Percentiles rank a stretch among this genome's conserved stretches.
phyloP scores from a whole-genome alignment of 768 basidiomycete genomes.

The Mrakia frigida region DNA sequence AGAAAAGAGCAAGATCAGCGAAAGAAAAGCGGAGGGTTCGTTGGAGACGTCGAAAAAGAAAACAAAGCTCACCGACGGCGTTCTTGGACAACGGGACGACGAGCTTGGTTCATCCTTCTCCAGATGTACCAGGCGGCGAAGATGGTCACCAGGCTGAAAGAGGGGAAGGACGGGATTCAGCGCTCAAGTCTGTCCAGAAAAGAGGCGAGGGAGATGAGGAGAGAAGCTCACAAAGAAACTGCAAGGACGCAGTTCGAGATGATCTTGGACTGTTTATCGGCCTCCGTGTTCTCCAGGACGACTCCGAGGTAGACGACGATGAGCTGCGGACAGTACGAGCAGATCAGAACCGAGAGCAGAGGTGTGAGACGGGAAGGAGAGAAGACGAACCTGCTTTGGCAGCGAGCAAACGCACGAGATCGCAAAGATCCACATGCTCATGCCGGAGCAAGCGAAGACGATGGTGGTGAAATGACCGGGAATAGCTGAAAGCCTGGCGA shows the following conservation, averaged over 20 bases:
- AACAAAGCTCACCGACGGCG: not conserved
- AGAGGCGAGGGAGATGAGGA: not conserved
- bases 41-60: too few relatives aligned
- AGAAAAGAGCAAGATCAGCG: not conserved
- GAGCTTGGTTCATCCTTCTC: constrained; percentile 17
- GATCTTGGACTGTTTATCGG: not conserved
- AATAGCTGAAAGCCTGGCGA: constrained; percentile 72
- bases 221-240: constrained; percentile 3
- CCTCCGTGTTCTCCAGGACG: constrained; percentile 17
- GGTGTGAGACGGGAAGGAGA: not conserved
- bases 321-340: not conserved
- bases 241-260: constrained; percentile 19
- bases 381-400: constrained; percentile 42
- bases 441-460: constrained; percentile 82
- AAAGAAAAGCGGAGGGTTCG: not conserved
- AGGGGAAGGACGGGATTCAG: not conserved
- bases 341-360: not conserved
- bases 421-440: constrained; percentile 49
- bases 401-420: constrained; percentile 39
- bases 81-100: not conserved
- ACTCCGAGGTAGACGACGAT: constrained; percentile 29
- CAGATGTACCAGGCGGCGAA: constrained; percentile 28
- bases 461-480: constrained; percentile 69
- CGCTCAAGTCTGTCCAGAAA: not conserved
- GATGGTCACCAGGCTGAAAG: constrained; percentile 12